These are phyloP conservation scores for Trametes cubensis DNA, from an alignment of 768 basidiomycete species.

Conservation along the genomic window DNA sequence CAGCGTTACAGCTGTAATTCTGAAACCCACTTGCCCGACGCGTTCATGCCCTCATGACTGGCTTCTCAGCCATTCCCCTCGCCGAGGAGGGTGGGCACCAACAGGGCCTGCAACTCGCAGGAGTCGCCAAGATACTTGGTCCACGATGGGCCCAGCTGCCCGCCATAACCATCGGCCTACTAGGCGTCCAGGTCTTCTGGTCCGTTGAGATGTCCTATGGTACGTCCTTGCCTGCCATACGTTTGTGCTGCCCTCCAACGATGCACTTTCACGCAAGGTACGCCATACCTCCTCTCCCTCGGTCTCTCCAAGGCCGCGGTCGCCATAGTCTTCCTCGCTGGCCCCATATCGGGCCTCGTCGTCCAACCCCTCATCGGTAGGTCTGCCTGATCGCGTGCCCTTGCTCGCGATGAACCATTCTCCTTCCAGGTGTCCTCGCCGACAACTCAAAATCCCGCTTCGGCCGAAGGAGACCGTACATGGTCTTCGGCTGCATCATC, in stretches of 20 bases:
- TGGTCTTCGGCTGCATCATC: slow-evolving; percentile 68
- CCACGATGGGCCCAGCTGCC: slow-evolving; percentile 71
- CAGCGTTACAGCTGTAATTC: no score
- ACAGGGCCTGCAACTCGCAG: slow-evolving; percentile 46
- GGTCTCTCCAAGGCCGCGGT: slow-evolving; percentile 86
- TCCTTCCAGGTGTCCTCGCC: slow-evolving; percentile 58
- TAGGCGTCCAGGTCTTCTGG: slow-evolving; percentile 91
- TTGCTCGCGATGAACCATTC: not conserved
- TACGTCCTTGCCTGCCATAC: slow-evolving; percentile 16
- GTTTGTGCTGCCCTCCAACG: not conserved
- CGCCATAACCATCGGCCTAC: slow-evolving; percentile 71
- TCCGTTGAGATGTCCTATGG: slow-evolving; percentile 95
- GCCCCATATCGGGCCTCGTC: slow-evolving; percentile 85
- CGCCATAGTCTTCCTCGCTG: slow-evolving; percentile 91
- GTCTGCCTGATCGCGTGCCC: slow-evolving; percentile 2
- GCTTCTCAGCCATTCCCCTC: slow-evolving; percentile 49
- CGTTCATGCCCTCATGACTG: slow-evolving; percentile 46
- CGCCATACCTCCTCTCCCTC: slow-evolving; percentile 88
- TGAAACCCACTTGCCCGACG: not conserved
- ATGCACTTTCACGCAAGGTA: slow-evolving; percentile 42
- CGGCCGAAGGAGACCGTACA: slow-evolving; percentile 86
- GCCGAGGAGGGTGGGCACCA: slow-evolving; percentile 46
- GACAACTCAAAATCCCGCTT: slow-evolving; percentile 84
- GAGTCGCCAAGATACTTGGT: slow-evolving; percentile 62
- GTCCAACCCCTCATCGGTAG: slow-evolving; percentile 88